A percentile compares a stretch with the other conserved stretches of the same genome.
These are phyloP conservation scores for sunflower (Helianthus annuus) DNA, from an alignment of 129 eudicot species.

Conservation along the genomic window DNA sequence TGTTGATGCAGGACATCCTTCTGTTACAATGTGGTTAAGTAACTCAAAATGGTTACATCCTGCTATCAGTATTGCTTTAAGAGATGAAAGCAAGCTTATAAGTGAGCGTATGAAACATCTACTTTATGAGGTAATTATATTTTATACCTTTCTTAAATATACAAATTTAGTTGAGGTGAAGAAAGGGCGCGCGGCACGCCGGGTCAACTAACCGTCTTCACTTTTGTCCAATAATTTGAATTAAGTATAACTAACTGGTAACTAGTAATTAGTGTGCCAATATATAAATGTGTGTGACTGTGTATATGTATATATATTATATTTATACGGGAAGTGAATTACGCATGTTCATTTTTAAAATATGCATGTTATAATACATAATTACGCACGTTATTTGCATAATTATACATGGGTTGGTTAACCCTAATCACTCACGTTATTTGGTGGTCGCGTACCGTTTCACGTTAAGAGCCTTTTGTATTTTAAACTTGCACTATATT, in stretches of 20 bases:
- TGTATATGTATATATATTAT: too few relatives aligned
- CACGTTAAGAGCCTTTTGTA: too few relatives aligned
- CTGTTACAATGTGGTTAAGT: slow-evolving; percentile 48
- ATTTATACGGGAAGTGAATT: too few relatives aligned
- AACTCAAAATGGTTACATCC: slow-evolving; percentile 72
- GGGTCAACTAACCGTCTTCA: background rate
- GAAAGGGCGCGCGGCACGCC: background rate
- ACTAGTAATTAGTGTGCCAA: background rate
- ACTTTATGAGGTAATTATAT: slow-evolving; percentile 52
- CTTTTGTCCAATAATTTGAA: background rate
- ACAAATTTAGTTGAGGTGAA: background rate
- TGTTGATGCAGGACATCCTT: slow-evolving; percentile 57
- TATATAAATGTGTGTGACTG: too few relatives aligned
- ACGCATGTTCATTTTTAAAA: too few relatives aligned
- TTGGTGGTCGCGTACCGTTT: too few relatives aligned
- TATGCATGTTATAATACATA: too few relatives aligned
- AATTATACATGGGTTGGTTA: too few relatives aligned
- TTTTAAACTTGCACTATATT: too few relatives aligned
- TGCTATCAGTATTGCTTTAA: slow-evolving; percentile 59
- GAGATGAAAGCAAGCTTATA: slow-evolving; percentile 73
- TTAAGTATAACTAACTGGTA: background rate
- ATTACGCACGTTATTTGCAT: too few relatives aligned
- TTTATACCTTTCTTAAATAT: background rate
- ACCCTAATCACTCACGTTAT: too few relatives aligned
- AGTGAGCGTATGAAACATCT: slow-evolving; percentile 81